These are phyloP conservation scores for Trichosporon ovoides DNA, from an alignment of 1,284 basidiomycete genomes.

Conservation along the genomic window DNA sequence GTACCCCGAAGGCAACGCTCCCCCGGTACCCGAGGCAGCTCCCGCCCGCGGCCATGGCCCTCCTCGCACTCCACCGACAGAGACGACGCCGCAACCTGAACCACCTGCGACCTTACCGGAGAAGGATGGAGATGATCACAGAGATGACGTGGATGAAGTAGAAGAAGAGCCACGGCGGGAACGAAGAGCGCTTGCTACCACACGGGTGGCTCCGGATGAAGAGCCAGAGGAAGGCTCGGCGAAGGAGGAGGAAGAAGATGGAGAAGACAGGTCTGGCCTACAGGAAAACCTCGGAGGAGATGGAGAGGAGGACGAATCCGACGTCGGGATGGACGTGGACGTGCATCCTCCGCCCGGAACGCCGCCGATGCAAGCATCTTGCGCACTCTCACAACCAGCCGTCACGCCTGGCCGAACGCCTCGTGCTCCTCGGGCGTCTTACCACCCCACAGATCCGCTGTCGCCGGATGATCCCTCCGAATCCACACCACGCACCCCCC, in stretches of 20 bases:
- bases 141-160: neutral
- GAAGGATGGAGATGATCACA: neutral
- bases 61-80: neutral
- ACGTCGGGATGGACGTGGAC: neutral
- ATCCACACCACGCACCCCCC: neutral
- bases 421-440: neutral
- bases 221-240: neutral
- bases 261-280: constrained; percentile 8
- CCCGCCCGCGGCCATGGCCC: neutral
- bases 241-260: constrained; percentile 1
- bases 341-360: neutral
- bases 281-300: neutral
- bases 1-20: constrained; percentile 11
- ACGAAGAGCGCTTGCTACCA: neutral
- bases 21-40: neutral
- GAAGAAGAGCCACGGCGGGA: neutral
- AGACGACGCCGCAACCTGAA: neutral
- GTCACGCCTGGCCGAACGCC: neutral
- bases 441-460: neutral
- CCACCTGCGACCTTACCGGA: neutral
- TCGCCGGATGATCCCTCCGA: constrained; percentile 1
- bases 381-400: neutral
- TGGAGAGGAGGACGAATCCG: neutral
- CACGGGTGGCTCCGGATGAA: neutral
- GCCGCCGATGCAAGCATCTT: neutral